Conservation (phyloP, 2,329 filamentous ascomycete species). For the Sordariomycetes sp. region DNA sequence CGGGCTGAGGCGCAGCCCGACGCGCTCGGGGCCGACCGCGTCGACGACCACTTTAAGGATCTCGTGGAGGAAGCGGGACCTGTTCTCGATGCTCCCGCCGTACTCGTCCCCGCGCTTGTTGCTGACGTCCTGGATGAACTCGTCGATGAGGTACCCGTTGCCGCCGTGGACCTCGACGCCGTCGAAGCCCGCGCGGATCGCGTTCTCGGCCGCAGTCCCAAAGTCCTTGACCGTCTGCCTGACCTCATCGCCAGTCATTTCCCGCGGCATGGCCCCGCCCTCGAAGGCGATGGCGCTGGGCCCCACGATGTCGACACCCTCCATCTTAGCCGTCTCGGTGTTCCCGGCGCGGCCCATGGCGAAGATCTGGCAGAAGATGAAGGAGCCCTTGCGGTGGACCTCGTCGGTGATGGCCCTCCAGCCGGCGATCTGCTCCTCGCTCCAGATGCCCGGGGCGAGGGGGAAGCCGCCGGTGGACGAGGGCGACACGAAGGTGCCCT, state of each 20-base stretch:
- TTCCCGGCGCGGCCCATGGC: constrained; percentile 44
- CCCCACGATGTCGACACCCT: constrained; percentile 15
- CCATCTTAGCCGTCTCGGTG: constrained; percentile 12
- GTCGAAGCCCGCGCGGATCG: constrained; percentile 57
- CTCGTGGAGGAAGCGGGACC: constrained; percentile 40
- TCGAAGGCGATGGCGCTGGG: constrained; percentile 23
- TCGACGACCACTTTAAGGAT: constrained; percentile 27
- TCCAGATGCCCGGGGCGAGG: constrained; percentile 18
- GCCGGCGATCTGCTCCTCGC: constrained; percentile 15
- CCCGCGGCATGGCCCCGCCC: constrained; percentile 43
- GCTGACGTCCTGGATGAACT: constrained; percentile 42
- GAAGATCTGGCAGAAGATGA: constrained; percentile 53
- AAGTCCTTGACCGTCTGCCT: constrained; percentile 47
- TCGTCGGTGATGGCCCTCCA: constrained; percentile 16
- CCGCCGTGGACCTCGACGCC: constrained; percentile 52
- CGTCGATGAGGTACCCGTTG: constrained; percentile 52
- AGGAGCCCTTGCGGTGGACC: constrained; percentile 17
- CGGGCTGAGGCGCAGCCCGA: constrained; percentile 48
- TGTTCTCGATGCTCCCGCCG: constrained; percentile 40
- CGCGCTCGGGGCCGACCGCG: constrained; percentile 36
- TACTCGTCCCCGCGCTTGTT: constrained; percentile 41
- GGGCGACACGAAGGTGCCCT: constrained; percentile 19
- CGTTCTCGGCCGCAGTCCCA: constrained; percentile 38
- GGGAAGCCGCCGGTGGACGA: constrained; percentile 15
- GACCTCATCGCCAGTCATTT: constrained; percentile 57